Base-by-base conservation (phyloP, 495 filamentous ascomycete species). In the Daldinia decipiens region DNA sequence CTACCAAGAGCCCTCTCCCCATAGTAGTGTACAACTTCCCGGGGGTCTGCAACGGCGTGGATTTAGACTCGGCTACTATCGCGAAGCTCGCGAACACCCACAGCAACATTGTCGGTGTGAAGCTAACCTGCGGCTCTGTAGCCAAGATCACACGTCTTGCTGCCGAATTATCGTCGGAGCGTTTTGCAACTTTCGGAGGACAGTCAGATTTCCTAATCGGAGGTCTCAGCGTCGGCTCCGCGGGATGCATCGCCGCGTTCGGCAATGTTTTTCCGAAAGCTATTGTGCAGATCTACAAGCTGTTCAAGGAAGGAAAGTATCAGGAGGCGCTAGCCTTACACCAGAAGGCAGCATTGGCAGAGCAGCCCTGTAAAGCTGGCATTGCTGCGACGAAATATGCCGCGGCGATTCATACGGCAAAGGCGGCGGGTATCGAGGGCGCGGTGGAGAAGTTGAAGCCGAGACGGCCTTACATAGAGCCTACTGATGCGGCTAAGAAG, bases 1-100 rank as follows among this genome's bases (percentile, higher is more conserved):
- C 87, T 4, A 68, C 64, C 11, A 75, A 81, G 54, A 77, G 74
- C 6, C 78, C 84, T 6, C 73, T 92, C 11, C 89, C 88, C 0
- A 82, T 92, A 40, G 82, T 93, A 5, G 71, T 92, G 5, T 92
- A 92, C 74, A 92, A 92, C 71, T 92, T 92, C 79, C 90, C 90
- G 0, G 89, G 83, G 4, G 89, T 92, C 12, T 90, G 88, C 76
- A 92, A 92, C 65, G 90, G 90, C 12, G 80, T 93, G 0, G 90
- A 93, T 65, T 72, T 92, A 32, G 87, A 90, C 69, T 90, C 87
- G 2, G 87, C 87, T 29, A 84, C 83, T 0, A 88, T 93, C 24
- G 75, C 85, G 0, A 74, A 77, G 4, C 83, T 92, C 17, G 87
- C 84, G 0, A 76, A 78, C 6, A 59, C 73, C 13, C 81, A 87